These are phyloP conservation scores for Bondarzewia mesenterica DNA, from an alignment of 1,284 basidiomycete species.

Conservation along the genomic window DNA sequence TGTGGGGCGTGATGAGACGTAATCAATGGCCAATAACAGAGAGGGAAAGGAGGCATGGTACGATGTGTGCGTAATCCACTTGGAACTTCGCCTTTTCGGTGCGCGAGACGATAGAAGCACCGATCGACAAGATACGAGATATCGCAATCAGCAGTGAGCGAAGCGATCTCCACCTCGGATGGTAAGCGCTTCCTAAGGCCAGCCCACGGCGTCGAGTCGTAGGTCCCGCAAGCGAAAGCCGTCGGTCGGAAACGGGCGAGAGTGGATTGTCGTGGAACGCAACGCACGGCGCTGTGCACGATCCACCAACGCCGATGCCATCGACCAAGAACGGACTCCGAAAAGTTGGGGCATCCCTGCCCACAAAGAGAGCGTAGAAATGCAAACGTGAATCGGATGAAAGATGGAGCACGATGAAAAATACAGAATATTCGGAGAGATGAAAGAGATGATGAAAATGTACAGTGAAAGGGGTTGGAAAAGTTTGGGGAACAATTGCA, in stretches of 20 bases:
- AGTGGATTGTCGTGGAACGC: slow-evolving; percentile 9
- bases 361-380: slow-evolving; percentile 18
- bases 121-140: slow-evolving; percentile 14
- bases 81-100: slow-evolving; percentile 12
- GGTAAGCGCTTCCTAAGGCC: slow-evolving; percentile 18
- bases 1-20: background rate
- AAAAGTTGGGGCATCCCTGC: slow-evolving; percentile 14
- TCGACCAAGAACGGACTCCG: slow-evolving; percentile 14
- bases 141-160: slow-evolving; percentile 10
- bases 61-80: slow-evolving; percentile 10
- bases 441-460: slow-evolving; percentile 16
- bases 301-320: slow-evolving; percentile 24
- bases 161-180: slow-evolving; percentile 14
- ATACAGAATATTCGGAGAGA: slow-evolving; percentile 25
- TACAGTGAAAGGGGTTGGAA: slow-evolving; percentile 18
- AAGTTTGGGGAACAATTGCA: slow-evolving; percentile 15
- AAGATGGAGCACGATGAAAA: slow-evolving; percentile 8
- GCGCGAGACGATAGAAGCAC: slow-evolving; percentile 12
- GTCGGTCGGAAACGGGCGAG: slow-evolving; percentile 8
- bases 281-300: slow-evolving; percentile 25
- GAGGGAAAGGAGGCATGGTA: slow-evolving; percentile 2
- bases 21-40: background rate
- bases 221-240: slow-evolving; percentile 25
- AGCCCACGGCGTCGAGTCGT: slow-evolving; percentile 38
- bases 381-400: background rate